Evolutionary conservation across 1,284 basidiomycete genomes (phyloP).

Genomic region (Mycena sp.): DNA sequence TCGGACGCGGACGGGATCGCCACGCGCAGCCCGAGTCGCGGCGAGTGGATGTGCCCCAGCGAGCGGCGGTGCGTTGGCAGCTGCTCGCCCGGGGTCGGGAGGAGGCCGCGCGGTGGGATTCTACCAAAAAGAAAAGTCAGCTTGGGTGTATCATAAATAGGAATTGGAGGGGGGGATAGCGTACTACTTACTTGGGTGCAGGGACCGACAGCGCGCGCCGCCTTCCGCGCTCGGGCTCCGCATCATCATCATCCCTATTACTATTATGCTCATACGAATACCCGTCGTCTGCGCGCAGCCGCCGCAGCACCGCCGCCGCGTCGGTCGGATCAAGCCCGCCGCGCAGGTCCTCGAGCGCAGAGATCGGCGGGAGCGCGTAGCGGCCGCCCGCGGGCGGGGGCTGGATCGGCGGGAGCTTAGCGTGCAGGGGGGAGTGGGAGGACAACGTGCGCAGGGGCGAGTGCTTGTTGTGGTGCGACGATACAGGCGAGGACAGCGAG

Average conservation of each 20-base stretch:
- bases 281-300: constrained; percentile 49
- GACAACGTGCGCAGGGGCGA: background rate
- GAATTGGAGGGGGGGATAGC: constrained; percentile 6
- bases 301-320: constrained; percentile 68
- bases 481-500: constrained; percentile 28
- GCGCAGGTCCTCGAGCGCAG: constrained; percentile 67
- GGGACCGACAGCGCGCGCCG: constrained; percentile 8
- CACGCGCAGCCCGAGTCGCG: constrained; percentile 22
- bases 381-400: constrained; percentile 37
- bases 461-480: background rate
- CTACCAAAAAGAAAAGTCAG: background rate
- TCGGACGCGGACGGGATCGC: constrained; percentile 43
- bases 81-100: no score
- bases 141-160: background rate
- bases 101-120: background rate
- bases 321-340: constrained; percentile 61
- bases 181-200: constrained; percentile 43
- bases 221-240: constrained; percentile 22
- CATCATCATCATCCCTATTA: no score
- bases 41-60: constrained; percentile 9
- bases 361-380: constrained; percentile 72
- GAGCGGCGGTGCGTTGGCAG: constrained; percentile 23
- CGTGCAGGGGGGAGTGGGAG: constrained; percentile 37
- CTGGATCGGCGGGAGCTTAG: constrained; percentile 64
- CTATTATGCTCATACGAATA: no score